Percentiles rank a stretch among this genome's conserved stretches.
Evolutionary conservation across 2,329 filamentous ascomycete genomes (phyloP).

Genomic region (Periglandula ipomoeae): DNA sequence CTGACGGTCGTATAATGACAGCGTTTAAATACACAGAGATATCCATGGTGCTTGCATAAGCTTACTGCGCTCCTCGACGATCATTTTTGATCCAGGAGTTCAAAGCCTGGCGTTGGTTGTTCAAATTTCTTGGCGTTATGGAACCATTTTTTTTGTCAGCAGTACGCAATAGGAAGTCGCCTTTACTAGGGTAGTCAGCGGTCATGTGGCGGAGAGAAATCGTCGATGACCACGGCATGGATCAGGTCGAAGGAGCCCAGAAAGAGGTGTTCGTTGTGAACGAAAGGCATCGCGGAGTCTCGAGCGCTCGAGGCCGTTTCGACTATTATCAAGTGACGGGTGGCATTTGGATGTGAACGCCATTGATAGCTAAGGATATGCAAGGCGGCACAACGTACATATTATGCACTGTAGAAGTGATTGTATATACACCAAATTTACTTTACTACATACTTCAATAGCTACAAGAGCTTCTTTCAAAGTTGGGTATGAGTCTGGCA

Average conservation of each 20-base stretch:
- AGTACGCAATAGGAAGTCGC: background rate
- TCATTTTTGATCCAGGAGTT: background rate
- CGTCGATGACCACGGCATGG: no score
- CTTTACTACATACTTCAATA: background rate
- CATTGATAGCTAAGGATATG: no score
- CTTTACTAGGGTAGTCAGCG: no score
- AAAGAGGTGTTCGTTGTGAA: no score
- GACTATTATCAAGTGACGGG: no score
- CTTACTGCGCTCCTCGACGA: background rate
- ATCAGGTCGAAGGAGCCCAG: no score
- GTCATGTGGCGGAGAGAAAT: no score
- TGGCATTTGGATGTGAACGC: no score
- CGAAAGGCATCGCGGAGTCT: no score
- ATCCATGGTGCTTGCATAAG: background rate
- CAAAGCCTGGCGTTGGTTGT: background rate
- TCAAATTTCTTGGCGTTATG: background rate
- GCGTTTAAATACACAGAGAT: background rate
- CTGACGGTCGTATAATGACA: slow-evolving; percentile 7
- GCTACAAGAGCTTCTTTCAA: background rate
- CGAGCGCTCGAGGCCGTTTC: no score
- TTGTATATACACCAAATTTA: background rate
- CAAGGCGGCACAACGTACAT: background rate
- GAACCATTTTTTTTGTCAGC: background rate
- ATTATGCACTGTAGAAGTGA: background rate
- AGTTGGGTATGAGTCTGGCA: background rate